Evolutionary conservation across 257 asterid species (phyloP), one percentile per base, ranked within the genome.

Genomic region (Solanum arcanum): DNA sequence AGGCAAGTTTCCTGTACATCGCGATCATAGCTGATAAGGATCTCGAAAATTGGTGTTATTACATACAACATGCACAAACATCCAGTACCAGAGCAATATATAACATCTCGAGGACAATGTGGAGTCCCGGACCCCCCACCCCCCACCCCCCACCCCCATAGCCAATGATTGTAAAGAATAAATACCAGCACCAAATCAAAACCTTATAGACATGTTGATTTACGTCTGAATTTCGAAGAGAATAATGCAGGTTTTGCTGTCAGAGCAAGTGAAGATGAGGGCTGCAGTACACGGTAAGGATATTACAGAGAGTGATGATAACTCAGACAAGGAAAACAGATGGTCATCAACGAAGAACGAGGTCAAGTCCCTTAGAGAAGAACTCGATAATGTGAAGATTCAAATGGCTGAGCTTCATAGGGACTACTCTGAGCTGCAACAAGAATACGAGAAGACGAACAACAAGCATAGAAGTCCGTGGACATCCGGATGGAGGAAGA

Each of bases 201-300:
- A 16, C 29, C 27, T 47, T 5, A 29, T 18, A 80, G 29, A 80
- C 69, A 80, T 80, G 31, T 44, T 80, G 68, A 80, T 80, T 47
- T 60, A 74, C 64, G n/a, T 59, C 31, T 88, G 60, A 90, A 87
- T 31, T 86, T 64, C 1, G 2, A 80, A 66, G 83, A 89, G 88
- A 82, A 33, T 59, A 74, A 76, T 84, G 85, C 95, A 96, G 99
- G 95, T 95, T 82, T 86, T 96, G 86, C 92, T 94, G 92, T 90
- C 96, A 23, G 98, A 94, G 92, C 98, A 94, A 87, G 90, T 88
- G 89, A 96, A 95, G 88, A 74, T 96, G 90, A 91, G 98, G 90
- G 92, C 89, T 7, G 89, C 88, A 83, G 82, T 94, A 49, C 96
- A 90, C 90, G 92, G 92, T 83, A 94, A 85, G 86, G 88, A 72